Conservation (phyloP, 306 rosid species). For the Purshia tridentata region DNA sequence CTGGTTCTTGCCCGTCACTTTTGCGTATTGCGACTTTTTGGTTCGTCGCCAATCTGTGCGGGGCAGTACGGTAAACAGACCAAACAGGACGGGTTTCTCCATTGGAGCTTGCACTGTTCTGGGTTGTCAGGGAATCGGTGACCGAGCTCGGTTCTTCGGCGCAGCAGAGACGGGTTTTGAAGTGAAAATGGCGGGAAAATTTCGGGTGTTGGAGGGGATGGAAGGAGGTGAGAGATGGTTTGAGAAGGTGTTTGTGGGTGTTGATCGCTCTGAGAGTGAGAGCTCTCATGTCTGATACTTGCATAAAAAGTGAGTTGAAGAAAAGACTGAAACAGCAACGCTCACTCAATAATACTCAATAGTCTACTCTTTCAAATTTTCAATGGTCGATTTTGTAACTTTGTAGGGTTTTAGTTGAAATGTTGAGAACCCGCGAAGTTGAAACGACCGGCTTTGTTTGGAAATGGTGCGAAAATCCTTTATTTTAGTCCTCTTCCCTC, state of each 20-base stretch:
- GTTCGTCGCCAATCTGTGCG: slow-evolving; percentile 8
- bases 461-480: neutral
- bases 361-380: too few relatives aligned
- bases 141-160: slow-evolving; percentile 21
- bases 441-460: neutral
- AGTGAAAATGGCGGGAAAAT: slow-evolving; percentile 32
- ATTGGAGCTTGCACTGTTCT: neutral
- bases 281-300: slow-evolving; percentile 42
- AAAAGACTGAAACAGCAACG: too few relatives aligned
- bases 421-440: slow-evolving; percentile 23
- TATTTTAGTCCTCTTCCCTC: too few relatives aligned
- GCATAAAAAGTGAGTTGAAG: slow-evolving; percentile 9
- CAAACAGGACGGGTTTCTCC: slow-evolving; percentile 29
- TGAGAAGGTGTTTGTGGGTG: slow-evolving; percentile 33
- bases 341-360: too few relatives aligned
- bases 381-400: neutral
- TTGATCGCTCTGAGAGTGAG: slow-evolving; percentile 52
- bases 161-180: slow-evolving; percentile 21
- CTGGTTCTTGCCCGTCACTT: slow-evolving; percentile 13
- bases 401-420: slow-evolving; percentile 18
- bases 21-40: slow-evolving; percentile 6
- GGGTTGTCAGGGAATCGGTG: slow-evolving; percentile 19
- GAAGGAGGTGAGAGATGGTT: slow-evolving; percentile 33
- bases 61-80: slow-evolving; percentile 39
- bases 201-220: slow-evolving; percentile 29